A percentile compares a stretch with the other conserved stretches of the same genome.
These are phyloP conservation scores for Fistulinella cinereoalba DNA, from an alignment of 1,284 basidiomycete species.

Conservation along the genomic window DNA sequence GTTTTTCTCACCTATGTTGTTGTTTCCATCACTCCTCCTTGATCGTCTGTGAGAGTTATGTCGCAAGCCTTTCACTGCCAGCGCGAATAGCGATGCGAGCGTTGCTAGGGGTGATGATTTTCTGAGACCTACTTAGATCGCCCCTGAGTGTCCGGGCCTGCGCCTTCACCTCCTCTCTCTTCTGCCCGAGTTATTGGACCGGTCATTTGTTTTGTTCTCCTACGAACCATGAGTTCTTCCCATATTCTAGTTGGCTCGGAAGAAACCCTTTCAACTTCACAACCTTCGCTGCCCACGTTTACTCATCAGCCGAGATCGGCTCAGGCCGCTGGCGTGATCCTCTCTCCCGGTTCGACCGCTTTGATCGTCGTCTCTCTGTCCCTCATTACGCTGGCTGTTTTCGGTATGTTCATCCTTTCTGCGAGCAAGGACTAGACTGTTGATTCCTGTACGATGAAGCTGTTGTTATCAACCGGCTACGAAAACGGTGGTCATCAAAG, in stretches of 20 bases:
- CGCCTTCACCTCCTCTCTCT: not conserved
- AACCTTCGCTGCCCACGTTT: constrained; percentile 1
- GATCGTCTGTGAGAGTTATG: not conserved
- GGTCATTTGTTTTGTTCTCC: not conserved
- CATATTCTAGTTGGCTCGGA: constrained; percentile 10
- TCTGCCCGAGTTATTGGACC: not conserved
- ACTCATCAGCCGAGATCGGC: not conserved
- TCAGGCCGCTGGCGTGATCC: not conserved
- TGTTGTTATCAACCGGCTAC: constrained; percentile 8
- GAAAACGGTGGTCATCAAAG: constrained; percentile 4
- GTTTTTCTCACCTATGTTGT: no score
- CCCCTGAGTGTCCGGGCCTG: not conserved
- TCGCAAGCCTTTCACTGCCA: not conserved
- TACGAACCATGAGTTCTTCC: constrained; percentile 7
- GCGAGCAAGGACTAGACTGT: not conserved
- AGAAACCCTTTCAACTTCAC: not conserved
- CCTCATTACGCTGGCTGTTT: constrained; percentile 13
- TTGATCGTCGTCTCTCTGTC: constrained; percentile 12
- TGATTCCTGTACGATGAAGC: constrained; percentile 6
- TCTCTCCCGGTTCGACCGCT: constrained; percentile 5
- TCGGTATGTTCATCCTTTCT: constrained; percentile 20
- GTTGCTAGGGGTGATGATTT: constrained; percentile 19
- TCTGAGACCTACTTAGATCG: constrained; percentile 6
- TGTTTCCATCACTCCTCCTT: not conserved
- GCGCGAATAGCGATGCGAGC: constrained; percentile 6